Percentiles rank a stretch among this genome's conserved stretches.
phyloP scores from a whole-genome alignment of 2,329 filamentous ascomycete genomes.

The Zelopaecilomyces penicillatus region DNA sequence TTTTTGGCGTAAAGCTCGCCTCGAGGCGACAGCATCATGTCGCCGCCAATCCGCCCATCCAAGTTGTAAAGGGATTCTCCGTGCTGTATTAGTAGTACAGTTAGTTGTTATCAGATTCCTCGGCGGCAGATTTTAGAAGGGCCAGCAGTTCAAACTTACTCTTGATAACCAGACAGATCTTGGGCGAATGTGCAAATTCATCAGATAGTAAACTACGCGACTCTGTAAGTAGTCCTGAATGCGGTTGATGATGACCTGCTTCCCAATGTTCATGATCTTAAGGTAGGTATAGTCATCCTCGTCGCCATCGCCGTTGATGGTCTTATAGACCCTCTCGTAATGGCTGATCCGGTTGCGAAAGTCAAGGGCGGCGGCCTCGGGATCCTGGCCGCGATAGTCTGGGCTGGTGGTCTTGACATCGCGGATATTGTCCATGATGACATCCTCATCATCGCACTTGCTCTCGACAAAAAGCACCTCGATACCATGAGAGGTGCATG shows the following conservation, averaged over 20 bases:
- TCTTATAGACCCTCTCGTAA: slow-evolving; percentile 95
- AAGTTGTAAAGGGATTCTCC: slow-evolving; percentile 93
- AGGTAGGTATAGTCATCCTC: slow-evolving; percentile 87
- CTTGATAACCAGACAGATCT: slow-evolving; percentile 94
- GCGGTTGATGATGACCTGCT: slow-evolving; percentile 94
- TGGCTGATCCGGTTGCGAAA: slow-evolving; percentile 92
- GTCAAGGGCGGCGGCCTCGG: slow-evolving; percentile 80
- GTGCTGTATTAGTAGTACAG: slow-evolving; percentile 47
- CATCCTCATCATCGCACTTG: slow-evolving; percentile 88
- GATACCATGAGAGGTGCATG: slow-evolving; percentile 65
- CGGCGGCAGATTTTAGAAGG: neutral
- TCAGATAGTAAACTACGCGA: slow-evolving; percentile 93
- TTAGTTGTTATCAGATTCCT: too few relatives aligned
- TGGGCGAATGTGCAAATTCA: slow-evolving; percentile 96
- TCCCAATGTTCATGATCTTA: slow-evolving; percentile 94
- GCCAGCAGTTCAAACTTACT: slow-evolving; percentile 40
- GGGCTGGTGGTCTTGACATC: slow-evolving; percentile 96
- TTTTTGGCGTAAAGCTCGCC: slow-evolving; percentile 81
- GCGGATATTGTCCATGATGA: slow-evolving; percentile 97
- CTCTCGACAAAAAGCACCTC: slow-evolving; percentile 95
- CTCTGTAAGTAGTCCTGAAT: slow-evolving; percentile 96
- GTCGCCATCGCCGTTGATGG: slow-evolving; percentile 70
- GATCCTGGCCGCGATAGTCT: slow-evolving; percentile 90
- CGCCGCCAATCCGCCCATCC: slow-evolving; percentile 83
- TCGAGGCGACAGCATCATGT: slow-evolving; percentile 76